phyloP scores from a whole-genome alignment of 2,329 filamentous ascomycete genomes.

The Sporothrix brunneoviolacea region DNA sequence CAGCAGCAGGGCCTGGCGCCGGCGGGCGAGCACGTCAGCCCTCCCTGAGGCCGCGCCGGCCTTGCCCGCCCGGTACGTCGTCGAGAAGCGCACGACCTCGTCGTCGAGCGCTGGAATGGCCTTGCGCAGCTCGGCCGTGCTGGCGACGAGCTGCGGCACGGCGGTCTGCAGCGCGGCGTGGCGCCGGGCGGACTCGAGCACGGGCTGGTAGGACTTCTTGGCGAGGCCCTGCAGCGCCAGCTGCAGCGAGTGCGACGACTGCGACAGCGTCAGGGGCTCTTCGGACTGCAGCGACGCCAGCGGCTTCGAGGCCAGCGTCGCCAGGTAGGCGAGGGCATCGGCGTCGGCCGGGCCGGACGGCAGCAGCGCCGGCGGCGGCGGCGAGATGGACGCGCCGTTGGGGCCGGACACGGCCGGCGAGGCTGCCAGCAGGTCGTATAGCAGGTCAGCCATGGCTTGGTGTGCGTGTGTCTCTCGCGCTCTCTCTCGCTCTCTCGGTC shows the following conservation, averaged over 20 bases:
- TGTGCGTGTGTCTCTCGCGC: neutral
- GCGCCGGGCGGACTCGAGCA: constrained; percentile 73
- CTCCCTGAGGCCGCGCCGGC: constrained; percentile 27
- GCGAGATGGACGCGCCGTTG: constrained; percentile 27
- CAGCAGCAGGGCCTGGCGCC: constrained; percentile 74
- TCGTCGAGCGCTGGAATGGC: constrained; percentile 73
- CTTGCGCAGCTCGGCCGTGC: constrained; percentile 60
- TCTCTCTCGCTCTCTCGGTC: neutral
- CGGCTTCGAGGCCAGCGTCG: constrained; percentile 68
- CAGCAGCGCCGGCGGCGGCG: constrained; percentile 23
- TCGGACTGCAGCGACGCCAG: constrained; percentile 64
- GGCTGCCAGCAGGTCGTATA: constrained; percentile 63
- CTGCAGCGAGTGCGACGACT: constrained; percentile 71
- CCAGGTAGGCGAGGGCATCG: constrained; percentile 63
- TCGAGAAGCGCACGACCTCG: constrained; percentile 72
- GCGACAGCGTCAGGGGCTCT: constrained; percentile 73
- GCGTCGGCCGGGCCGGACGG: constrained; percentile 35
- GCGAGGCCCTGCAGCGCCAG: constrained; percentile 82
- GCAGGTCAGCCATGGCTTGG: constrained; percentile 56
- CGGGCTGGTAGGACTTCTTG: constrained; percentile 77
- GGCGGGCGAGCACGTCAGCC: constrained; percentile 51
- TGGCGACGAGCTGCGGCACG: constrained; percentile 62
- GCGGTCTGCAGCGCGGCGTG: constrained; percentile 66
- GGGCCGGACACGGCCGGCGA: too few relatives aligned
- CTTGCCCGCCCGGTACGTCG: constrained; percentile 70